Evolutionary conservation across 305 asterid genomes (phyloP).

Genomic region (Solanum hybrid): DNA sequence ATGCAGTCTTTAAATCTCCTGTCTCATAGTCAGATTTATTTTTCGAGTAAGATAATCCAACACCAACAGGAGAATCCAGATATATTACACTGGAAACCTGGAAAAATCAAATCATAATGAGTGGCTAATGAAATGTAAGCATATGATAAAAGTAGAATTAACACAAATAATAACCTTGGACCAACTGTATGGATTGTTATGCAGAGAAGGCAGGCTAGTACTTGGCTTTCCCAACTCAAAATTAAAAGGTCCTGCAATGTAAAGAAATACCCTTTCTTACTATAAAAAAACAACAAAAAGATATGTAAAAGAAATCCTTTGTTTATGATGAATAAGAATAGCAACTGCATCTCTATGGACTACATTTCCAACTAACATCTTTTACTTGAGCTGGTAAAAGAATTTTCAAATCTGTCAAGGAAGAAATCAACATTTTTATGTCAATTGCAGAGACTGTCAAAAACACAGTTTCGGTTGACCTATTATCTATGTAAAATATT

Average conservation of each 20-base stretch:
- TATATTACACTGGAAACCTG: constrained; percentile 75
- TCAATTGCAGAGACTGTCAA: background rate
- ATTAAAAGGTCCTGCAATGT: constrained; percentile 80
- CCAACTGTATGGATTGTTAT: constrained; percentile 89
- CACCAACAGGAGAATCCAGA: constrained; percentile 93
- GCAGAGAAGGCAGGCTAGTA: constrained; percentile 64
- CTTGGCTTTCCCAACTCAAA: constrained; percentile 50
- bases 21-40: constrained; percentile 64
- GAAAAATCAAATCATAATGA: background rate
- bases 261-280: constrained; percentile 1
- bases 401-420: background rate
- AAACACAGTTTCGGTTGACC: background rate
- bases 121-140: background rate
- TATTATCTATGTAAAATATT: background rate
- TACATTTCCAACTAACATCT: background rate
- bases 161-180: constrained; percentile 55
- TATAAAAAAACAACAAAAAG: background rate
- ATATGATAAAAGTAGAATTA: background rate
- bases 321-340: background rate
- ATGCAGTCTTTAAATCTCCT: constrained; percentile 75
- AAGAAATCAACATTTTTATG: background rate
- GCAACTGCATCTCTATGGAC: background rate
- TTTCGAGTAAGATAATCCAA: constrained; percentile 75
- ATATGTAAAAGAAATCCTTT: background rate
- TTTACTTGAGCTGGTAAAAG: background rate